phyloP scores from a whole-genome alignment of 1,139 yeast genomes.

The Candida tropicalis region DNA sequence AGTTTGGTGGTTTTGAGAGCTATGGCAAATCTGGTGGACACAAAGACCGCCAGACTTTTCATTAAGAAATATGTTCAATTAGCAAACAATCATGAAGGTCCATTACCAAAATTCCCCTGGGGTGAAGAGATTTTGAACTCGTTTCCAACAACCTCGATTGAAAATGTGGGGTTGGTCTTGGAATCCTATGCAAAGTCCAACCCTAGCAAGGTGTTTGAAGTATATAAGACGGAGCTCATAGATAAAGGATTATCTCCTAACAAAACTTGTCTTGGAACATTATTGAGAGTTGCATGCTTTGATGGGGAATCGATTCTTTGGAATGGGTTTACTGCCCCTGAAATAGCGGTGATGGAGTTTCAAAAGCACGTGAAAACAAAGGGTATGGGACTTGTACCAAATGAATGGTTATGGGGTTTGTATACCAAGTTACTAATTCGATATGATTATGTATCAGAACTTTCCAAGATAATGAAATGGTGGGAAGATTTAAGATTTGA shows the following conservation, averaged over 20 bases:
- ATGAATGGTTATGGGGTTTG: constrained; percentile 47
- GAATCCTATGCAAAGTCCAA: constrained; percentile 47
- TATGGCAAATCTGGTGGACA: constrained; percentile 8
- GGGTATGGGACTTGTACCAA: constrained; percentile 39
- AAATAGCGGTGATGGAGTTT: constrained; percentile 63
- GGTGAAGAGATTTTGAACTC: constrained; percentile 24
- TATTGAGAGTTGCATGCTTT: constrained; percentile 40
- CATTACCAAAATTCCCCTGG: constrained; percentile 22
- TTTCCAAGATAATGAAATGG: constrained; percentile 55
- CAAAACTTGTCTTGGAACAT: constrained; percentile 43
- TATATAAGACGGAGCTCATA: constrained; percentile 32
- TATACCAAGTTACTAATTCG: constrained; percentile 55
- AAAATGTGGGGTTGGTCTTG: constrained; percentile 38
- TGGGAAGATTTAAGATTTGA: constrained; percentile 56
- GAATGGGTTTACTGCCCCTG: constrained; percentile 58
- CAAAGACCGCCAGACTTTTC: constrained; percentile 12
- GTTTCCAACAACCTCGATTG: constrained; percentile 25
- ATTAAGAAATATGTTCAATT: constrained; percentile 36
- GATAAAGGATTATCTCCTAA: constrained; percentile 27
- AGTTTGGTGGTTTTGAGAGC: constrained; percentile 13
- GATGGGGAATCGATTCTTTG: constrained; percentile 31
- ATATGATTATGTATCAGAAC: constrained; percentile 51
- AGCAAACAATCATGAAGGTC: constrained; percentile 16
- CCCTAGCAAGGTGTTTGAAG: constrained; percentile 36
- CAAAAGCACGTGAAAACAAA: constrained; percentile 33